Evolutionary conservation across 176 grass and related monocot genomes (phyloP).

Genomic region (Oropetium thomaeum): DNA sequence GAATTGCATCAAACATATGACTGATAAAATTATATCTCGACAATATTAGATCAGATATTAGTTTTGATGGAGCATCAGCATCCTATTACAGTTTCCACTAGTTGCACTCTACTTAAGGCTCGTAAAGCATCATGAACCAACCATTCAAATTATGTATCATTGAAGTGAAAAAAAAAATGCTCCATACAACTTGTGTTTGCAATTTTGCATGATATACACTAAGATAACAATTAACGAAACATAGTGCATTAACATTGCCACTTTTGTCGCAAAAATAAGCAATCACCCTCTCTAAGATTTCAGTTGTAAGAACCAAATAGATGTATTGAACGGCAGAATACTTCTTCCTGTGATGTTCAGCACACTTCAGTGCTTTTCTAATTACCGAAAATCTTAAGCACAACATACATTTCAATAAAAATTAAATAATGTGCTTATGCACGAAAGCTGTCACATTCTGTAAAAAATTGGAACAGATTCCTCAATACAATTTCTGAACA

Average conservation of each 20-base stretch:
- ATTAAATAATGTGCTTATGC: neutral
- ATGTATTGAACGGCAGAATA: neutral
- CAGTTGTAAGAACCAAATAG: neutral
- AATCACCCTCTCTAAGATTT: neutral
- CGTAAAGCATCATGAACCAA: neutral
- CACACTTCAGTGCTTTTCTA: neutral
- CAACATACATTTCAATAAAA: neutral
- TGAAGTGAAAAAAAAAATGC: neutral
- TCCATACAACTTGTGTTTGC: neutral
- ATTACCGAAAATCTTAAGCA: neutral
- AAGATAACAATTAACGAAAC: constrained; percentile 1
- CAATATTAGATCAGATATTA: neutral
- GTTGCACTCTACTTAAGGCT: neutral
- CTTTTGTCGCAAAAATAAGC: constrained; percentile 10
- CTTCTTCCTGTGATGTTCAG: neutral
- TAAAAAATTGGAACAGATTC: neutral
- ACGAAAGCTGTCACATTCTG: neutral
- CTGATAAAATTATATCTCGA: neutral
- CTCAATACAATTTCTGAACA: neutral
- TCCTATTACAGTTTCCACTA: neutral
- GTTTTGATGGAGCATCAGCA: neutral
- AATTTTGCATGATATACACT: neutral
- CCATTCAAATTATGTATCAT: neutral
- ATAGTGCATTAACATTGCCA: neutral
- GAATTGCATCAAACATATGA: neutral